Evolutionary conservation across 352 stramenopile species (phyloP), one percentile per base, ranked within the genome.

Genomic region (Globisporangium carolinianum): DNA sequence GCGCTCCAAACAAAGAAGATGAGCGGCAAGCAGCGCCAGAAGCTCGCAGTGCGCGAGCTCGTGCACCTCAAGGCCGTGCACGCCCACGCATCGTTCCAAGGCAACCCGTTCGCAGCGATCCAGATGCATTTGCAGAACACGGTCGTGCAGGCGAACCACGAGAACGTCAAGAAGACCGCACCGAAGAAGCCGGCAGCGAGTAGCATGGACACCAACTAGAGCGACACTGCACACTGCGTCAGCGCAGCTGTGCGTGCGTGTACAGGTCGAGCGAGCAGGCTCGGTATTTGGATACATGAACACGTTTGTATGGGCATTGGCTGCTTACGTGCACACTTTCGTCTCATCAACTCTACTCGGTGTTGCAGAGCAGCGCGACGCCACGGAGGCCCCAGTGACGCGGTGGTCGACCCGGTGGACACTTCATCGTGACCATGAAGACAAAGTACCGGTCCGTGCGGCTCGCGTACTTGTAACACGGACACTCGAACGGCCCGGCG

Each of bases 391-490:
- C 88, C 96, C 96, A 99, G 68, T 98, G 95, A 38, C 89, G 86
- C 14, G 94, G 90, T 41, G 81, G 83, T 50, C 98, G 76, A 17
- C 95, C 96, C 14, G 77, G 72, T 39, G 83, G 81, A 71, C 85
- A 95, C 65, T 92, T 91, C 81, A 95, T 92, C 35, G 81, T 95
- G 49, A 98, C 93, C 75, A 96, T 98, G 57, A 98, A 98, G 62
- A 99, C 94, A 61, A 98, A 97, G 72, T 98, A 98, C 15, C 90
- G 84, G 61, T 98, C 96, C 42, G 91, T 98, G 24, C 96, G 85
- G 24, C 61, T 89, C 15, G 87, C 79, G 72, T 99, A 99, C 82
- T 98, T 98, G 87, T 99, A 99, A 58, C 96, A 92, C 38, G 97
- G 93, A 67, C 89, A 97, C 69, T 98, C 91, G 64, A 98, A 99